Evolutionary conservation across 2,329 filamentous ascomycete species (phyloP).

Genomic region (Aureobasidium sp.): DNA sequence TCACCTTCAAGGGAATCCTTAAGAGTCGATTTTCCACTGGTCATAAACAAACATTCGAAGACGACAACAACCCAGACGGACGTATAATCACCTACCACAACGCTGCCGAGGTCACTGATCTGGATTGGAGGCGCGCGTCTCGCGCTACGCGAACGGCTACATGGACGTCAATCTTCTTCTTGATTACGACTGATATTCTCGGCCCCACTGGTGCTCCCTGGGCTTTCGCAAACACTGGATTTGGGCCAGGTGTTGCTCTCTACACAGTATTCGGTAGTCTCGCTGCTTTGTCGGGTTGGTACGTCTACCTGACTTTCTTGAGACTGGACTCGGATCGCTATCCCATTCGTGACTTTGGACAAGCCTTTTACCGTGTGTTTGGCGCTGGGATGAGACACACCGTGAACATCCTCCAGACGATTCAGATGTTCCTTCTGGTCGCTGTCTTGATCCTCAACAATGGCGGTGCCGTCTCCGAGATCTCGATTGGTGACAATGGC

Average conservation of each 20-base stretch:
- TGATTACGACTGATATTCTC: conserved; percentile 38
- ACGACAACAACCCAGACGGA: background rate
- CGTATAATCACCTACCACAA: background rate
- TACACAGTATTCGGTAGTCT: conserved; percentile 30
- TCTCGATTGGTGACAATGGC: conserved; percentile 26
- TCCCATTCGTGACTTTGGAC: conserved; percentile 34
- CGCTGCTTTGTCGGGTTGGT: conserved; percentile 14
- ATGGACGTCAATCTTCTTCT: conserved; percentile 34
- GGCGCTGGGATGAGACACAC: conserved; percentile 29
- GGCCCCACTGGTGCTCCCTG: conserved; percentile 27
- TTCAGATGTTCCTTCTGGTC: conserved; percentile 41
- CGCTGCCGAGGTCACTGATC: conserved; percentile 17
- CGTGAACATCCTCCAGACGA: conserved; percentile 31
- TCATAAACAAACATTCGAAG: background rate
- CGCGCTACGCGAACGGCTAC: conserved; percentile 28
- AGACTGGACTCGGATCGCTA: conserved; percentile 33
- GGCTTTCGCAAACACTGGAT: conserved; percentile 25
- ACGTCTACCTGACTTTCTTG: conserved; percentile 29
- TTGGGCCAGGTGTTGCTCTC: conserved; percentile 28
- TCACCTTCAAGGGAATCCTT: conserved; percentile 14
- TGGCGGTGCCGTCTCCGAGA: conserved; percentile 45
- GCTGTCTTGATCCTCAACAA: conserved; percentile 44
- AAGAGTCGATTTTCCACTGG: conserved; percentile 17
- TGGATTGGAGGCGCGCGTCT: conserved; percentile 29
- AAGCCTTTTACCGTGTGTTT: conserved; percentile 33